Evolutionary conservation across 805 yeast species (phyloP).

Genomic region (Metschnikowia rubicola): DNA sequence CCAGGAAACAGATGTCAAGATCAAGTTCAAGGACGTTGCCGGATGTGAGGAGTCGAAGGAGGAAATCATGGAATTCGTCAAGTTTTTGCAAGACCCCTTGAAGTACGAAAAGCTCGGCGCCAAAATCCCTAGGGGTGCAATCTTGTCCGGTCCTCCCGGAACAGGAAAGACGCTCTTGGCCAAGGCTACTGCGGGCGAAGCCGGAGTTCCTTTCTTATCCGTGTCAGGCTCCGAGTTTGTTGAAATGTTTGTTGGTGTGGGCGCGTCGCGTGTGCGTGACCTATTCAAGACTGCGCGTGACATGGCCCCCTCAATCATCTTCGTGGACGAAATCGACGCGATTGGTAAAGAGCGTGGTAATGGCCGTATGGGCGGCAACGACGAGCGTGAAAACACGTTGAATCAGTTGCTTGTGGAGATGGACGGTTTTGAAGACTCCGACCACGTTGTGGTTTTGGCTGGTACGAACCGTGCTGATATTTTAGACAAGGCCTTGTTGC

Average conservation of each 20-base stretch:
- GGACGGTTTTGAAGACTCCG: constrained; percentile 93
- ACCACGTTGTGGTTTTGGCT: constrained; percentile 94
- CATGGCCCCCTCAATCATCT: constrained; percentile 92
- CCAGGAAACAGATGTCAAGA: constrained; percentile 85
- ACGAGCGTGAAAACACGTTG: constrained; percentile 94
- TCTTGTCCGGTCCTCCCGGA: constrained; percentile 97
- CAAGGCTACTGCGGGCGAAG: constrained; percentile 99
- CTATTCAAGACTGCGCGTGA: constrained; percentile 88
- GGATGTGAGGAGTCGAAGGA: constrained; percentile 97
- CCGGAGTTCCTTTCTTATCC: constrained; percentile 93
- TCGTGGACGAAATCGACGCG: constrained; percentile 99
- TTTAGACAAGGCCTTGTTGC: constrained; percentile 84
- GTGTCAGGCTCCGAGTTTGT: constrained; percentile 98
- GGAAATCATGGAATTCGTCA: constrained; percentile 97
- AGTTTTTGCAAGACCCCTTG: constrained; percentile 83
- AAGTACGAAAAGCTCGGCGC: constrained; percentile 94
- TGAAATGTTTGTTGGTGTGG: constrained; percentile 99
- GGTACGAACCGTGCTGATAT: constrained; percentile 97
- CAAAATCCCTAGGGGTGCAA: constrained; percentile 97
- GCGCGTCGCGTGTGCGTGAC: constrained; percentile 97
- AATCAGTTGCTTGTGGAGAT: constrained; percentile 95
- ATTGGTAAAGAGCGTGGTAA: constrained; percentile 88
- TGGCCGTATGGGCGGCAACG: constrained; percentile 82
- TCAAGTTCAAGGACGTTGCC: constrained; percentile 91
- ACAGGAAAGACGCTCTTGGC: constrained; percentile 97